Conservation (phyloP, 768 basidiomycete species). For the Boletus reticulatus region DNA sequence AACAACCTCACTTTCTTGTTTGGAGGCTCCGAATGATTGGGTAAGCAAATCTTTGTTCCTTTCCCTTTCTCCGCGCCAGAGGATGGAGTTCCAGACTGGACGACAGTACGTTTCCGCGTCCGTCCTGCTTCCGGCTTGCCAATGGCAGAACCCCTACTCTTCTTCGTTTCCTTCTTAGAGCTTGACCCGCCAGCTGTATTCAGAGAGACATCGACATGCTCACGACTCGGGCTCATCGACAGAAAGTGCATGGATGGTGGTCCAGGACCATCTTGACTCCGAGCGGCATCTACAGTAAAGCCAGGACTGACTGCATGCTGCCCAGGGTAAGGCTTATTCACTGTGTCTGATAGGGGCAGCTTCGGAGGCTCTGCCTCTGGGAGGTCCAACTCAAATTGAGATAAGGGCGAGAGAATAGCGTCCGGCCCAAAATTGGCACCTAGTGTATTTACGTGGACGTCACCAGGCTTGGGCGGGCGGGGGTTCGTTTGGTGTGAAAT, state of each 20-base stretch:
- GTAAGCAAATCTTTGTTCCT: not conserved
- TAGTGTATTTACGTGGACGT: not conserved
- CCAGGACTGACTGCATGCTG: not conserved
- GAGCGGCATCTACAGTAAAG: not conserved
- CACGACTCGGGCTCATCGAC: not conserved
- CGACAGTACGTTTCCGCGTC: constrained; percentile 6
- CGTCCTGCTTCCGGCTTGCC: not conserved
- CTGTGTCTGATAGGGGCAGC: constrained; percentile 19
- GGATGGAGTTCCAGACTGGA: not conserved
- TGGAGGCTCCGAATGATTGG: constrained; percentile 9
- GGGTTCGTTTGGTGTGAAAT: not conserved
- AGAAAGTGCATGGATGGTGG: not conserved
- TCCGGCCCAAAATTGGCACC: not conserved
- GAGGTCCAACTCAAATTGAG: constrained; percentile 25
- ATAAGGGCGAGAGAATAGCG: constrained; percentile 16
- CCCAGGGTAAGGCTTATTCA: constrained; percentile 17
- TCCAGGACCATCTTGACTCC: not conserved
- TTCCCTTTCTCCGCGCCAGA: constrained; percentile 1
- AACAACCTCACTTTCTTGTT: constrained; percentile 23
- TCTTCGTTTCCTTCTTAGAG: constrained; percentile 7
- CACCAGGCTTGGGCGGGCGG: not conserved
- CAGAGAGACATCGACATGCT: not conserved
- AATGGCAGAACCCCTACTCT: not conserved
- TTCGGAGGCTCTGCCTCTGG: constrained; percentile 20
- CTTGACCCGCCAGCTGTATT: not conserved